These are phyloP conservation scores for Lactarius tabidus DNA, from an alignment of 768 basidiomycete genomes.

Conservation along the genomic window DNA sequence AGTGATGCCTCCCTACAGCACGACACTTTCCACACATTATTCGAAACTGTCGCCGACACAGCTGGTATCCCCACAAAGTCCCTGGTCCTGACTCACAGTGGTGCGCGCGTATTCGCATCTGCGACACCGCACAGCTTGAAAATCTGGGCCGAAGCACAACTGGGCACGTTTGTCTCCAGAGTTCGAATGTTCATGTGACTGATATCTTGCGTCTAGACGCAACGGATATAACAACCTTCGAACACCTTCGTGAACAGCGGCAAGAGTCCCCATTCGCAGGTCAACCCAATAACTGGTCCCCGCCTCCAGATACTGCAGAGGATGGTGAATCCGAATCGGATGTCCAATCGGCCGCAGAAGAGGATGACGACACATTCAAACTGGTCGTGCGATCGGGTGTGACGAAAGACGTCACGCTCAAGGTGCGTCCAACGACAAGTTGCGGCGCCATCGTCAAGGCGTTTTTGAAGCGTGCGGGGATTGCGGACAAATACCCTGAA, in stretches of 20 bases:
- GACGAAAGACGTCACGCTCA: constrained; percentile 55
- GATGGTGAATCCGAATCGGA: constrained; percentile 31
- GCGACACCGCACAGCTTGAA: constrained; percentile 61
- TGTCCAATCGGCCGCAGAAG: constrained; percentile 28
- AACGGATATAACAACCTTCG: constrained; percentile 57
- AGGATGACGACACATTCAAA: constrained; percentile 49
- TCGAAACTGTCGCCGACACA: constrained; percentile 62
- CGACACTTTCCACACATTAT: constrained; percentile 60
- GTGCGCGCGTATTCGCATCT: constrained; percentile 63
- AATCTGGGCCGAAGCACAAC: constrained; percentile 63
- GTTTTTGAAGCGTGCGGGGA: constrained; percentile 63
- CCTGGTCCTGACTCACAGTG: constrained; percentile 58
- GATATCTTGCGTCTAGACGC: constrained; percentile 45
- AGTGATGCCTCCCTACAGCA: constrained; percentile 38
- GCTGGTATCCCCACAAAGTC: constrained; percentile 46
- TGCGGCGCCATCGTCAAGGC: constrained; percentile 73
- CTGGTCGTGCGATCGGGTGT: constrained; percentile 59
- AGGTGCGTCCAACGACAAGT: constrained; percentile 69
- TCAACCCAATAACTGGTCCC: constrained; percentile 8
- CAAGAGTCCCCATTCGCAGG: constrained; percentile 27
- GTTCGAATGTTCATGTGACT: neutral
- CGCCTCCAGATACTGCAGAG: constrained; percentile 24
- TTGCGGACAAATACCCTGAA: constrained; percentile 51
- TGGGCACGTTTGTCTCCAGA: constrained; percentile 43
- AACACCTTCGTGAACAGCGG: constrained; percentile 51